Base-by-base conservation (phyloP, 257 asterid genomes). In the Solanum infundibuliforme region DNA sequence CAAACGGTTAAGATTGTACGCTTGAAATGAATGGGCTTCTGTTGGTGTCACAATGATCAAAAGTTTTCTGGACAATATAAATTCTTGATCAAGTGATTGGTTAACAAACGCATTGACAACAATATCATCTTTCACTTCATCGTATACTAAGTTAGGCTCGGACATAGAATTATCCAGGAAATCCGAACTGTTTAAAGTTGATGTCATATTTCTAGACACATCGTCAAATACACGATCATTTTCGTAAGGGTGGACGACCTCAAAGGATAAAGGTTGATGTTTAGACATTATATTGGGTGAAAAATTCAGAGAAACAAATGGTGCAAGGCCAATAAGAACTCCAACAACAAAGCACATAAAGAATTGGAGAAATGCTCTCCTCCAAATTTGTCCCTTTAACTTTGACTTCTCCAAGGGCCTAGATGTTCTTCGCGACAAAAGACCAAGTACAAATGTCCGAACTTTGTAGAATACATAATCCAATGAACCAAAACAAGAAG, bases 31-130 rank as follows among this genome's bases (percentile, higher is more conserved):
- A 55, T 89, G 86, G 13, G 89, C 90, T 52, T 86, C 87, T 12
- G 93, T 91, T 32, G 97, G 93, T 11, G 96, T 94, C 89, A 94
- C 96, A 86, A 94, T 83, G 62, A 95, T 94, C 92, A 95, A 90
- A 91, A 94, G 95, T 87, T 94, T 94, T 83, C 89, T 66, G 83
- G 83, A 86, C 32, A 65, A 83, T 90, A 75, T 77, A 10, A 86
- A n/a, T 58, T 88, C 89, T 87, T 76, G 83, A 87, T 65, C 87
- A 29, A 75, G 34, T 8, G 91, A 88, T 71, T 90, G 88, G 87
- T 87, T 87, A 7, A 48, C 55, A 65, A n/a, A 86, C 16, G 34
- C 82, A 58, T 35, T 41, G 43, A 34, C 43, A 18, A 83, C 34
- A 27, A 16, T 60, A 68, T 87, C 93, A 29, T 76, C 86, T 12